Evolutionary conservation across 164 flowering plant species (phyloP).

Genomic region (Dillenia suffruticosa): DNA sequence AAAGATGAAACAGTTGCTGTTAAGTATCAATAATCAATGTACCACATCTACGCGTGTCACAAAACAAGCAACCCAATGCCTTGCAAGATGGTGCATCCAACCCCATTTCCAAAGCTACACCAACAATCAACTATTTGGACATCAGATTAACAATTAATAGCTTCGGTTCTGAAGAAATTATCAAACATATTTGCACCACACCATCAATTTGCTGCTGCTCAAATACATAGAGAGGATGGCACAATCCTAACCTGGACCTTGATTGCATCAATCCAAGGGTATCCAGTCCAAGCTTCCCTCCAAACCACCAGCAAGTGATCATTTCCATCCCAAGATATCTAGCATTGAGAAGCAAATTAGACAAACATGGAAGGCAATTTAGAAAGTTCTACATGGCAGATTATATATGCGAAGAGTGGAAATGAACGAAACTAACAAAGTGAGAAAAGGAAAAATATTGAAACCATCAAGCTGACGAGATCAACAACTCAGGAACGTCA

Average conservation of each 20-base stretch:
- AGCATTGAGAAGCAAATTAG: neutral
- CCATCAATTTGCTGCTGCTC: neutral
- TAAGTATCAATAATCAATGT: slow-evolving; percentile 11
- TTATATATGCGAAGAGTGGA: too few species aligned
- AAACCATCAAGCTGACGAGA: too few species aligned
- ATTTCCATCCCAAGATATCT: slow-evolving; percentile 89
- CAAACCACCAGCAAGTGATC: slow-evolving; percentile 69
- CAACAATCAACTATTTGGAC: slow-evolving; percentile 3
- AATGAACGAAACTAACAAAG: too few species aligned
- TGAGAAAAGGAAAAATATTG: too few species aligned
- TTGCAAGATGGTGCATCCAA: slow-evolving; percentile 99
- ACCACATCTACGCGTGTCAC: slow-evolving; percentile 98
- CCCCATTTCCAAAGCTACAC: slow-evolving; percentile 84
- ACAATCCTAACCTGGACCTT: slow-evolving; percentile 75
- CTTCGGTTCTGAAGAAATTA: too few species aligned
- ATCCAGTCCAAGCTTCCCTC: slow-evolving; percentile 94
- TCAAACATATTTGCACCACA: too few species aligned
- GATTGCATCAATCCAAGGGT: slow-evolving; percentile 99
- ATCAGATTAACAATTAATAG: too few species aligned
- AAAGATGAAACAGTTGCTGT: neutral
- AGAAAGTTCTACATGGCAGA: too few species aligned
- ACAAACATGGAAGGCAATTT: too few species aligned
- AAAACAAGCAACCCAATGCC: slow-evolving; percentile 95
- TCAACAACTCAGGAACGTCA: too few species aligned
- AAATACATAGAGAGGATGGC: neutral